Evolutionary conservation across 2,329 filamentous ascomycete species (phyloP).

Genomic region (Kalmusia sp.): DNA sequence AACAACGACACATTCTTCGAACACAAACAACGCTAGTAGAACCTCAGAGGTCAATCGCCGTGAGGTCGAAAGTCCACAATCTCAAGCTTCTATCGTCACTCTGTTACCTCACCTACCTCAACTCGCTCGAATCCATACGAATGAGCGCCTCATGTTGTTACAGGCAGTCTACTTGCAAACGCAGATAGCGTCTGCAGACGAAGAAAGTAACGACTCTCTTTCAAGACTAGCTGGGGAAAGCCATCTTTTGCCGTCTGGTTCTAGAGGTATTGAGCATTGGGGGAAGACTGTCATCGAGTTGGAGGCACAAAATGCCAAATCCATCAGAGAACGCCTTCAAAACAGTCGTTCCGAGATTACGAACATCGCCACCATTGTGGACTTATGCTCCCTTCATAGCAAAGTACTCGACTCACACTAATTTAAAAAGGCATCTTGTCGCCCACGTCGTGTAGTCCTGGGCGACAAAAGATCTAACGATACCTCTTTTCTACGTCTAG

Average conservation of each 20-base stretch:
- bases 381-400: constrained; percentile 38
- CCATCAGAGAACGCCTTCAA: constrained; percentile 27
- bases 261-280: constrained; percentile 35
- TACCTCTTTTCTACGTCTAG: too few species aligned
- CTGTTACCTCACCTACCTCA: constrained; percentile 39
- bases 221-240: constrained; percentile 47
- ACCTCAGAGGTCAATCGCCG: not conserved
- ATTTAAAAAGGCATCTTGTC: not conserved
- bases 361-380: constrained; percentile 32
- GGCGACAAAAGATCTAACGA: too few species aligned
- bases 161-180: constrained; percentile 43
- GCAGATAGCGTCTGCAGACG: constrained; percentile 38
- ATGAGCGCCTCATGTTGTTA: constrained; percentile 41
- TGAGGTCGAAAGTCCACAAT: not conserved
- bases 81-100: constrained; percentile 23
- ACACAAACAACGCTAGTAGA: not conserved
- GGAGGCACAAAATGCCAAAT: constrained; percentile 23
- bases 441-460: too few species aligned
- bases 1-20: not conserved
- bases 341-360: constrained; percentile 32
- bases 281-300: constrained; percentile 29
- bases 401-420: constrained; percentile 26
- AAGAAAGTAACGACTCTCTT: constrained; percentile 36
- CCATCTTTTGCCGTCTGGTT: constrained; percentile 44
- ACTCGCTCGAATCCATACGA: constrained; percentile 30